Evolutionary conservation across 768 basidiomycete genomes (phyloP), one percentile per base, ranked within the genome.

Genomic region (Scleroderma citrinum): DNA sequence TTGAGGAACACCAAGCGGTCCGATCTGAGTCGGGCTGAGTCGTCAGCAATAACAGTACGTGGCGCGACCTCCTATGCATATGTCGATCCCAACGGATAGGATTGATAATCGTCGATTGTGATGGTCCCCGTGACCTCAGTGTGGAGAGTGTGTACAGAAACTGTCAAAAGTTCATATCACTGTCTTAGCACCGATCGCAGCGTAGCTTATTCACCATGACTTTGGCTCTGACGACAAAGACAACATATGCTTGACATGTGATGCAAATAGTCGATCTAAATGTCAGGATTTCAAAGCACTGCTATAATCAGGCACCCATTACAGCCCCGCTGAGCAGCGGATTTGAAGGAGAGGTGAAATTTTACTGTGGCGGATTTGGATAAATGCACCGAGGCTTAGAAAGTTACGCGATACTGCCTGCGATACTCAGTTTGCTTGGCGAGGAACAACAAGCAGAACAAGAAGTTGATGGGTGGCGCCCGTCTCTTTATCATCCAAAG

Each of bases 361-460:
- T n/a, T n/a, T n/a, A n/a, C n/a, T n/a, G n/a, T n/a, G n/a, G n/a
- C 46, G 24, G 17, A 47, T 39, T 47, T 38, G 46, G 46, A 26
- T 47, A 47, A n/a, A 61, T 61, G 21, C 21, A 41, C 40, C 20
- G 40, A 41, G 12, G 6, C n/a, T 14, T 3, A 35, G 7, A 7
- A 7, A 7, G 31, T 7, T 32, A 32, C 31, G 31, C 13, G 31
- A 32, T 32, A 32, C n/a, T n/a, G n/a, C n/a, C n/a, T 14, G 34
- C 34, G 34, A 42, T 51, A 52, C 36, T 17, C 21, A 37, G n/a
- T 23, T 36, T 35, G 30, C 21, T 36, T 49, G 36, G 34, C 31
- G 26, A 49, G 48, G 41, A 43, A 42, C 39, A 35, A 20, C 24
- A 44, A 30, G 26, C 37, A 13, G 39, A 13, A 21, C 38, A 39